Percentiles rank a stretch among this genome's conserved stretches.
phyloP scores from a whole-genome alignment of 371 early-diverging fungal genomes.

The Mucor circinelloides region DNA sequence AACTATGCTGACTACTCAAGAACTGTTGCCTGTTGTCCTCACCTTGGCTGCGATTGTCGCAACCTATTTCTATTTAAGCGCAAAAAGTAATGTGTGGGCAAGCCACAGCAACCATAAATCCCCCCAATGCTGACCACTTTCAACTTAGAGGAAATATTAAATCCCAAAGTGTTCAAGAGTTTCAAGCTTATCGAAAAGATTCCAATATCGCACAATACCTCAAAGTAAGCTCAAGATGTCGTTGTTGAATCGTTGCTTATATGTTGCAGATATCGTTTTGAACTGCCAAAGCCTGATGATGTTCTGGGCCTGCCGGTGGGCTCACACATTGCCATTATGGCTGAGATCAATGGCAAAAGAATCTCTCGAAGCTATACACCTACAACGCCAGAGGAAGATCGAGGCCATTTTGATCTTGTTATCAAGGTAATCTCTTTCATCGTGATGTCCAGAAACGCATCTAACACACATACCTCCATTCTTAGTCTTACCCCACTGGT shows the following conservation, averaged over 20 bases:
- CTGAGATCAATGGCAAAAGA: slow-evolving; percentile 77
- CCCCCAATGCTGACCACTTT: no score
- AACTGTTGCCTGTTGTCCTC: slow-evolving; percentile 11
- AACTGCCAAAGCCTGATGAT: slow-evolving; percentile 61
- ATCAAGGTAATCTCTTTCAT: slow-evolving; percentile 68
- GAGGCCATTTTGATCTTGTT: slow-evolving; percentile 86
- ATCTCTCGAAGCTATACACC: slow-evolving; percentile 90
- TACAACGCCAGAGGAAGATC: slow-evolving; percentile 71
- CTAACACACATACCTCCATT: not conserved
- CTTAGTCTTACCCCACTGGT: slow-evolving; percentile 86
- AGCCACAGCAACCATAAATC: not conserved
- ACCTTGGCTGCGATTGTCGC: not conserved
- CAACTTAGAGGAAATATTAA: slow-evolving; percentile 47
- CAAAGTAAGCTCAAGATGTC: slow-evolving; percentile 53
- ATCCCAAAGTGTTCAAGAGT: slow-evolving; percentile 67
- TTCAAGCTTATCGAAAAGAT: slow-evolving; percentile 74
- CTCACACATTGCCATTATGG: slow-evolving; percentile 86
- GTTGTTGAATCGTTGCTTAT: not conserved
- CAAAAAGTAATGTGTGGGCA: slow-evolving; percentile 14
- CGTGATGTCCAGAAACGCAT: not conserved
- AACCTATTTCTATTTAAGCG: slow-evolving; percentile 13
- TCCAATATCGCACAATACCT: slow-evolving; percentile 74
- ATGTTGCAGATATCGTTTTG: slow-evolving; percentile 77
- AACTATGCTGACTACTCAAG: slow-evolving; percentile 12
- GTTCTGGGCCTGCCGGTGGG: slow-evolving; percentile 84